These are phyloP conservation scores for Phytophthora pseudosyringae DNA, from an alignment of 352 stramenopile genomes.

Conservation along the genomic window DNA sequence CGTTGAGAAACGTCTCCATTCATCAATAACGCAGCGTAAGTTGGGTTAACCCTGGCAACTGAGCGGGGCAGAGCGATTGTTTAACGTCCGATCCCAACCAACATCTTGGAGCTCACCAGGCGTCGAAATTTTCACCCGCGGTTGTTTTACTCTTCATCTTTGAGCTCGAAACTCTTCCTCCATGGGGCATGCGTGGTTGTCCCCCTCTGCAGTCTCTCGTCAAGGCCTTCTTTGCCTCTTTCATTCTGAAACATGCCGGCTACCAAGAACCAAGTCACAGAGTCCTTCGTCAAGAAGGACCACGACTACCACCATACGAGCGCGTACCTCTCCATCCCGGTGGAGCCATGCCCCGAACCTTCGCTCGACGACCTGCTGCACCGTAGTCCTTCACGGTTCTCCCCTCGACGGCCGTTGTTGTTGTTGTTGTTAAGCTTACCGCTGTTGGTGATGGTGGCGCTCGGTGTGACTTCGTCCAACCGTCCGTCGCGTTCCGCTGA, in stretches of 20 bases:
- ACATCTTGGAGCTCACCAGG: slow-evolving; percentile 12
- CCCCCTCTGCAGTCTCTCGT: not conserved
- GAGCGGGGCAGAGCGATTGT: slow-evolving; percentile 20
- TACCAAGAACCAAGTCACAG: slow-evolving; percentile 3
- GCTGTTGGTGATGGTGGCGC: not conserved
- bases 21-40: not conserved
- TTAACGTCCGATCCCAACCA: slow-evolving; percentile 13
- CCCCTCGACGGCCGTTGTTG: not conserved
- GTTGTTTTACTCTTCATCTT: slow-evolving; percentile 16
- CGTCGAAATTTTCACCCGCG: slow-evolving; percentile 3
- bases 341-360: slow-evolving; percentile 26
- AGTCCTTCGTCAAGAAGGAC: slow-evolving; percentile 18
- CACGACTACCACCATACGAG: not conserved
- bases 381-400: not conserved
- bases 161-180: slow-evolving; percentile 1
- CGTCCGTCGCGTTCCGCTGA: slow-evolving; percentile 5
- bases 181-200: not conserved
- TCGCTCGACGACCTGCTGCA: not conserved
- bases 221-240: not conserved
- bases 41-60: slow-evolving; percentile 11
- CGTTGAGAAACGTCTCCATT: slow-evolving; percentile 12
- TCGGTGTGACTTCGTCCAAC: not conserved
- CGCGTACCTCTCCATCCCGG: slow-evolving; percentile 25
- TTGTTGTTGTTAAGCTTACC: slow-evolving; percentile 11
- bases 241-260: slow-evolving; percentile 28